Evolutionary conservation across 495 filamentous ascomycete genomes (phyloP).

Genomic region (Penicillium robsamsonii): DNA sequence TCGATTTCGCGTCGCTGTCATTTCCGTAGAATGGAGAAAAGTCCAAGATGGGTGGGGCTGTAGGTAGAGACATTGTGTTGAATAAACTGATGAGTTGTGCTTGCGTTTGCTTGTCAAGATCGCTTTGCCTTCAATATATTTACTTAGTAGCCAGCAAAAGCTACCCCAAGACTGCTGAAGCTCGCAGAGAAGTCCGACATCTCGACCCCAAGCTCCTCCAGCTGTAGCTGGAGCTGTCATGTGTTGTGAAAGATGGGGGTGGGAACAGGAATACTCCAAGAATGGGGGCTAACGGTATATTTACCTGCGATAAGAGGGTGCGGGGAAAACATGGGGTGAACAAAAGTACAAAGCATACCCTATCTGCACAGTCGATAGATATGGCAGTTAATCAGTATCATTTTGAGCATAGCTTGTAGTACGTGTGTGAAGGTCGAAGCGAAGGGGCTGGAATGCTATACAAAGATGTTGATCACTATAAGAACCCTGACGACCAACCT

Average conservation of each 20-base stretch:
- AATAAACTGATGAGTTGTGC: neutral
- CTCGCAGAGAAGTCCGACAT: constrained; percentile 4
- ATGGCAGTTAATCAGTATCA: neutral
- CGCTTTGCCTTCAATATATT: neutral
- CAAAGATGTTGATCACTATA: neutral
- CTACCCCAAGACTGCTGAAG: neutral
- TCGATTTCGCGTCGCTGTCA: constrained; percentile 29
- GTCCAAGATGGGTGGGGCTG: constrained; percentile 36
- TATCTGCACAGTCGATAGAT: neutral
- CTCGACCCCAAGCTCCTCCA: neutral
- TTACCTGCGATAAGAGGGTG: neutral
- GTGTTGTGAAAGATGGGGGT: neutral
- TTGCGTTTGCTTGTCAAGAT: neutral
- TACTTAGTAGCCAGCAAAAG: neutral
- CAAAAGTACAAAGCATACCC: neutral
- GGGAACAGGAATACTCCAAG: neutral
- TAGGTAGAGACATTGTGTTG: constrained; percentile 19
- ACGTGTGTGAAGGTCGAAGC: neutral
- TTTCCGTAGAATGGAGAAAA: constrained; percentile 36
- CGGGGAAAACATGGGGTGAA: neutral
- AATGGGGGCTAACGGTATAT: constrained; percentile 1
- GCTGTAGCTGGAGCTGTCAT: neutral
- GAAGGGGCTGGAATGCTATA: constrained; percentile 2
- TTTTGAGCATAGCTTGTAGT: neutral
- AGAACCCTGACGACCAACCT: neutral